phyloP scores from a whole-genome alignment of 805 yeast genomes.

The Candida coleopterorum region DNA sequence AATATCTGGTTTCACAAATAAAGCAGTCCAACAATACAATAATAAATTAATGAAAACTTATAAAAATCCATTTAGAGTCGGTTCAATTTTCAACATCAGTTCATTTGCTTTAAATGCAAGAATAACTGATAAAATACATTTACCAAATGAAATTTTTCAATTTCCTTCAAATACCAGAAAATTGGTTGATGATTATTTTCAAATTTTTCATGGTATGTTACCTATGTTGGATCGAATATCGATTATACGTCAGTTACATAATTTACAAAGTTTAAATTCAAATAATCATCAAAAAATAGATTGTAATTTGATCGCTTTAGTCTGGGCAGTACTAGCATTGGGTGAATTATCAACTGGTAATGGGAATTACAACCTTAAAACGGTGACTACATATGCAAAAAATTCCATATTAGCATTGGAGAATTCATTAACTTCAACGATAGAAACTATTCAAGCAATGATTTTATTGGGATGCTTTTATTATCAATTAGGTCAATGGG shows the following conservation, averaged over 20 bases:
- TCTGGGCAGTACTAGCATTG: conserved; percentile 19
- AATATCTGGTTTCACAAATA: conserved; percentile 17
- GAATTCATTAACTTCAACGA: conserved; percentile 16
- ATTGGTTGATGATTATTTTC: conserved; percentile 16
- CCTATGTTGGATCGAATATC: conserved; percentile 19
- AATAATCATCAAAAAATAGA: conserved; percentile 8
- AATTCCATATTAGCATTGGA: conserved; percentile 19
- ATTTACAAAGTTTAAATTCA: conserved; percentile 3
- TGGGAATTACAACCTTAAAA: neutral
- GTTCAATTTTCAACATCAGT: conserved; percentile 18
- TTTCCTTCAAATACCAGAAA: conserved; percentile 13
- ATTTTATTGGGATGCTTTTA: conserved; percentile 16
- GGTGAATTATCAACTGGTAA: conserved; percentile 10
- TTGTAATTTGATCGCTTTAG: conserved; percentile 16
- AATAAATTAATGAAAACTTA: conserved; percentile 6
- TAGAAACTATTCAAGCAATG: conserved; percentile 21
- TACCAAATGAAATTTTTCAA: conserved; percentile 16
- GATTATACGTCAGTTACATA: conserved; percentile 15
- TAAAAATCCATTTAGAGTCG: conserved; percentile 21
- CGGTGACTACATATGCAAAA: conserved; percentile 13
- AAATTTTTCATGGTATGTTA: conserved; percentile 17
- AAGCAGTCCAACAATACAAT: conserved; percentile 15
- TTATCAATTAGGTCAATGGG: conserved; percentile 22
- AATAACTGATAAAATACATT: conserved; percentile 9
- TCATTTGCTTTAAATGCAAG: conserved; percentile 13